Base-by-base conservation (phyloP, 208 protist genomes). In the Leishmania tarentolae region DNA sequence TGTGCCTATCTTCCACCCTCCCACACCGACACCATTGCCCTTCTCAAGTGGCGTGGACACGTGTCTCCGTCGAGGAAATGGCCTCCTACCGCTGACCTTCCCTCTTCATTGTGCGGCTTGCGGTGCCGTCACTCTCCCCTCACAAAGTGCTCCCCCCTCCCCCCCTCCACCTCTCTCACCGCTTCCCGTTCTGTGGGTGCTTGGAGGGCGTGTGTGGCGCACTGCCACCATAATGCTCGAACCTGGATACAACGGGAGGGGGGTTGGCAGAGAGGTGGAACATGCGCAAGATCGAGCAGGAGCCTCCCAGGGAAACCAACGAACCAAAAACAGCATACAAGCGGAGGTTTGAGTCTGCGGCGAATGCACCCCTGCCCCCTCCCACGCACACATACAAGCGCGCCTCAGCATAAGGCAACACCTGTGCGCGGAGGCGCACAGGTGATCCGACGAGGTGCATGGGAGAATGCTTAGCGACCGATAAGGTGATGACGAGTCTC, bases 91-190 rank as follows among this genome's bases (percentile, higher is more conserved):
- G 69, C 50, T 71, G 24, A 50, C 50, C 53, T 77, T 83, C 69
- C 72, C 44, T 71, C 21, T 83, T 79, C 42, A 24, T 83, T 53
- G 56, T 63, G 17, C 52, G 0, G 44, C 52, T 17, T 71, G 80
- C 44, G 31, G 6, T 24, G 53, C 53, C 15, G 53, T 59, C 28
- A 21, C 13, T 59, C 21, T 15, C 28, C 9, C 53, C 19, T 59
- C 53, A 21, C 21, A 21, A 47, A 47, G 53, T 59, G 53, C 53
- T 13, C 71, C 44, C 40, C 46, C 71, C 15, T 24, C n/a, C n/a
- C n/a, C n/a, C n/a, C n/a, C n/a, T n/a, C n/a, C n/a, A n/a, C n/a
- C n/a, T n/a, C n/a, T n/a, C n/a, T n/a, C 37, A 4, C 44, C 44
- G 28, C 19, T 24, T 46, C 40, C 56, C 71, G 19, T 31, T 56